These are phyloP conservation scores for Cunninghamia lanceolata DNA, from an alignment of 75 land plant species.

Conservation along the genomic window DNA sequence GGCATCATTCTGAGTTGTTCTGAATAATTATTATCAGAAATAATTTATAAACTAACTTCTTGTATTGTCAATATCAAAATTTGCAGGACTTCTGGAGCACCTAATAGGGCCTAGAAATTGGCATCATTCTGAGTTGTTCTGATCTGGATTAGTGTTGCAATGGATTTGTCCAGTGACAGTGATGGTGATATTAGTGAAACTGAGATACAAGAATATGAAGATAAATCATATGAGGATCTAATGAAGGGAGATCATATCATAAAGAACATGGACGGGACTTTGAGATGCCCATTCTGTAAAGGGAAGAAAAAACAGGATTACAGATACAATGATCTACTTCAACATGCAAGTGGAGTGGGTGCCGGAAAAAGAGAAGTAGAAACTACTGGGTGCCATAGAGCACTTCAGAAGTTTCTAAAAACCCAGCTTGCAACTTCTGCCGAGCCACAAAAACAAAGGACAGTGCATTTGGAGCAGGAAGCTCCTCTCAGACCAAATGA, in stretches of 20 bases:
- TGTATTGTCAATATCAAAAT: background rate
- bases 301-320: conserved; percentile 64
- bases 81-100: background rate
- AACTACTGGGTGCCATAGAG: conserved; percentile 11
- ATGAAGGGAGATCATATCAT: conserved; percentile 25
- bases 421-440: conserved; percentile 21
- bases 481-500: too few species aligned
- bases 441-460: background rate
- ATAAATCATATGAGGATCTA: conserved; percentile 29
- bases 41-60: too few species aligned
- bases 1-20: background rate
- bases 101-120: background rate
- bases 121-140: background rate
- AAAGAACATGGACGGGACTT: conserved; percentile 32
- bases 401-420: conserved; percentile 44
- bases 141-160: background rate
- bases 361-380: conserved; percentile 49
- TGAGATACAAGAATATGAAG: conserved; percentile 45
- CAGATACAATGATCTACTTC: conserved; percentile 58
- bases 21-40: too few species aligned
- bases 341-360: conserved; percentile 66
- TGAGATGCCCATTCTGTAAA: conserved; percentile 65
- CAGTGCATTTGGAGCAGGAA: too few species aligned
- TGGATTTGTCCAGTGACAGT: conserved; percentile 1
- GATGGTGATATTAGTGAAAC: conserved; percentile 48